Evolutionary conservation across 305 asterid genomes (phyloP).

Genomic region (Coffea humblotiana): DNA sequence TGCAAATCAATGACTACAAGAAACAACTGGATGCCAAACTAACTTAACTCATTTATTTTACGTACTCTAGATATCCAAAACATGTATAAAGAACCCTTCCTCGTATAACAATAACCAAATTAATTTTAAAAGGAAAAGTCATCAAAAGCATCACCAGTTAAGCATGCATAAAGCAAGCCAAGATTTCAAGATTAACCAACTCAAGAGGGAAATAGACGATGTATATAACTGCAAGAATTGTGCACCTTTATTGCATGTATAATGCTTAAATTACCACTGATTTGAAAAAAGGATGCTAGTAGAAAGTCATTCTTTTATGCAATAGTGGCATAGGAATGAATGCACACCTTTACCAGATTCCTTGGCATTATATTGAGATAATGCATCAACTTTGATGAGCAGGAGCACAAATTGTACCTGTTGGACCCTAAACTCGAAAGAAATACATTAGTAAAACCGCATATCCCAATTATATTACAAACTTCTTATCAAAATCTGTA

Average conservation of each 20-base stretch:
- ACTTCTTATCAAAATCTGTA: constrained; percentile 23
- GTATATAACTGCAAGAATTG: background rate
- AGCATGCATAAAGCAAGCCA: too few species aligned
- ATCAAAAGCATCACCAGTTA: too few species aligned
- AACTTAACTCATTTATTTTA: background rate
- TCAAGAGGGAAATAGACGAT: background rate
- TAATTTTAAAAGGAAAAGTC: background rate
- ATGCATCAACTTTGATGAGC: constrained; percentile 65
- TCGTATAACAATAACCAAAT: background rate
- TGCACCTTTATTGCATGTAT: too few species aligned
- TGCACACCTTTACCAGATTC: constrained; percentile 65
- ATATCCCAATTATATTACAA: background rate
- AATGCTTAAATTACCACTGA: background rate
- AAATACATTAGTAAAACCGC: constrained; percentile 29
- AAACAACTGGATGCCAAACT: too few species aligned
- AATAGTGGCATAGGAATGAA: constrained; percentile 6
- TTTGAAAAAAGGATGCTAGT: background rate
- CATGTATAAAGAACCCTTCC: background rate
- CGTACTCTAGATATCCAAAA: background rate
- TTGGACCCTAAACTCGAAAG: constrained; percentile 63
- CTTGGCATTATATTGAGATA: constrained; percentile 71
- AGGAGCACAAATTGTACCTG: constrained; percentile 75
- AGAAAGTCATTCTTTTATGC: too few species aligned
- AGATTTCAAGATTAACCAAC: too few species aligned
- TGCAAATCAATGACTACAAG: too few species aligned